Conservation (phyloP, 495 filamentous ascomycete genomes). For the Penicillium arizonense region DNA sequence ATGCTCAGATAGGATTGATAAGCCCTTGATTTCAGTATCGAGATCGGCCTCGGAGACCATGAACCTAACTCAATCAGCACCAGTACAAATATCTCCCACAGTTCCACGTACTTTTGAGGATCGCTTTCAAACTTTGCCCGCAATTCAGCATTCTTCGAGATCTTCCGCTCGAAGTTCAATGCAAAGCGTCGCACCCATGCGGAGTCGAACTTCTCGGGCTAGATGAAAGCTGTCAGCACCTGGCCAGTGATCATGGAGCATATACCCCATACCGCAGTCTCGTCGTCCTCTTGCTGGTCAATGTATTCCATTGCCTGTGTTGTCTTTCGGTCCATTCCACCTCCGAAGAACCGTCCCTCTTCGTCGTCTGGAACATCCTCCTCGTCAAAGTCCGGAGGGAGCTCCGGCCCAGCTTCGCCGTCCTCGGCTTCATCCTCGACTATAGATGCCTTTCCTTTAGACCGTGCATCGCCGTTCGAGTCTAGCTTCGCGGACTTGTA, state of each 20-base stretch:
- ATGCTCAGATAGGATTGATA: conserved; percentile 87
- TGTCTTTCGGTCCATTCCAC: conserved; percentile 78
- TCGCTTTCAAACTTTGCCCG: conserved; percentile 83
- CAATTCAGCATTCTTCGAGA: conserved; percentile 88
- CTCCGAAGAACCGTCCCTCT: conserved; percentile 93
- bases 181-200: conserved; percentile 82
- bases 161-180: conserved; percentile 85
- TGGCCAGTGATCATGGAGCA: neutral
- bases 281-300: conserved; percentile 62
- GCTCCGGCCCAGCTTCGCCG: conserved; percentile 64
- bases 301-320: conserved; percentile 89
- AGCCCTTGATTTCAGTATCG: conserved; percentile 82
- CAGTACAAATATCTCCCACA: neutral
- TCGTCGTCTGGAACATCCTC: conserved; percentile 72
- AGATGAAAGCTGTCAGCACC: conserved; percentile 18
- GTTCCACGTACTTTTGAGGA: conserved; percentile 70
- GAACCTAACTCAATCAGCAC: conserved; percentile 47
- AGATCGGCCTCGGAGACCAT: conserved; percentile 88
- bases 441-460: conserved; percentile 57
- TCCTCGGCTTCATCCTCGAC: conserved; percentile 62
- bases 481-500: conserved; percentile 85
- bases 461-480: conserved; percentile 58
- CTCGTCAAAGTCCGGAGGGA: conserved; percentile 64
- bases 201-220: conserved; percentile 75
- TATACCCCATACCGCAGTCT: conserved; percentile 36